A percentile compares a stretch with the other conserved stretches of the same genome.
These are phyloP conservation scores for Phytophthora pinifolia DNA, from an alignment of 352 stramenopile genomes.

Conservation along the genomic window DNA sequence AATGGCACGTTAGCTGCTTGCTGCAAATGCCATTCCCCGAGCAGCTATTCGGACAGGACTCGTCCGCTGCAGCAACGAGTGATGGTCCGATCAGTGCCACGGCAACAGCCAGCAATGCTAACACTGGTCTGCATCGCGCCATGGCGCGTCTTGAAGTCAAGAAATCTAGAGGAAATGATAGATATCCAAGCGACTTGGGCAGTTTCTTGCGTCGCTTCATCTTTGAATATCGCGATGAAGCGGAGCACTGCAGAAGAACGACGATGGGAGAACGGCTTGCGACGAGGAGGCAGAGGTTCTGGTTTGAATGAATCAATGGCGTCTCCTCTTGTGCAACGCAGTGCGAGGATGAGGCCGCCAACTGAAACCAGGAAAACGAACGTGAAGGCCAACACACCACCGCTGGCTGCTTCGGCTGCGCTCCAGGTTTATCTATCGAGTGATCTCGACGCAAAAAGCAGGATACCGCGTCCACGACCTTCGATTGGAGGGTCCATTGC, in stretches of 20 bases:
- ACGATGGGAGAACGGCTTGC: constrained; percentile 21
- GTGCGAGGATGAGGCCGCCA: constrained; percentile 1
- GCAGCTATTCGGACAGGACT: constrained; percentile 60
- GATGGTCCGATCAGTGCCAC: constrained; percentile 1
- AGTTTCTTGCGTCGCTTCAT: constrained; percentile 34
- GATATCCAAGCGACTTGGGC: not conserved
- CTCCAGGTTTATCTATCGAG: constrained; percentile 19
- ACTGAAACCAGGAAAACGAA: constrained; percentile 3
- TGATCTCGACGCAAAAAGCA: constrained; percentile 21
- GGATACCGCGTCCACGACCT: constrained; percentile 8
- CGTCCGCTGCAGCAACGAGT: constrained; percentile 4
- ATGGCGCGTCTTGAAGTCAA: constrained; percentile 4
- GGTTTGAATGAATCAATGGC: not conserved
- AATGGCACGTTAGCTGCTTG: constrained; percentile 58
- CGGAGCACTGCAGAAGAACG: constrained; percentile 8
- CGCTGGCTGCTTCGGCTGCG: constrained; percentile 9
- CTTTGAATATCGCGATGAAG: constrained; percentile 15
- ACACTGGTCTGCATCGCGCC: not conserved
- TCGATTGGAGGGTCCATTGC: not conserved
- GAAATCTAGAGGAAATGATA: not conserved
- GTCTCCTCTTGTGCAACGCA: not conserved
- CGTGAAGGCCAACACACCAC: not conserved
- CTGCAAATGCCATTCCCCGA: constrained; percentile 60
- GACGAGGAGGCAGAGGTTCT: not conserved
- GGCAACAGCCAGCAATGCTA: constrained; percentile 3